A percentile compares a stretch with the other conserved stretches of the same genome.
Conservation (phyloP, 2,329 filamentous ascomycete genomes). For the Bipolaris victoriae region DNA sequence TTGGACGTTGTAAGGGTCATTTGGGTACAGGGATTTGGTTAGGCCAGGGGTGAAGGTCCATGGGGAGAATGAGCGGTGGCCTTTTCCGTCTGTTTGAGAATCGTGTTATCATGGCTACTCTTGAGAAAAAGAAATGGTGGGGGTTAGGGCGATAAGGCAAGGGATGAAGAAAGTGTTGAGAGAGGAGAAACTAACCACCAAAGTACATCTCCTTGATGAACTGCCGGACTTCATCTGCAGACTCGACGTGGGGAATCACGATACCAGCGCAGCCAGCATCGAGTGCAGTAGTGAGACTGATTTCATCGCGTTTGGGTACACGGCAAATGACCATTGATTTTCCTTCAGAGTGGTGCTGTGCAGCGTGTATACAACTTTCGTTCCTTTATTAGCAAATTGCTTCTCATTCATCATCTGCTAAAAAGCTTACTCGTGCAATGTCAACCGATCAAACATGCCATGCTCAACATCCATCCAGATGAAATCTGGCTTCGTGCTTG, state of each 20-base stretch:
- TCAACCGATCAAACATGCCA: constrained; percentile 35
- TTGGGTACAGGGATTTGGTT: constrained; percentile 26
- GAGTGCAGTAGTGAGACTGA: constrained; percentile 31
- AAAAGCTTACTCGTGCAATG: constrained; percentile 32
- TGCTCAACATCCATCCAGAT: constrained; percentile 39
- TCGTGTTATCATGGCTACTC: background rate
- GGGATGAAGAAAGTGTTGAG: background rate
- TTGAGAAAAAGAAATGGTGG: background rate
- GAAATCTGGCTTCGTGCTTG: constrained; percentile 36
- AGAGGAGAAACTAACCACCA: constrained; percentile 6
- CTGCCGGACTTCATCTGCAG: constrained; percentile 32
- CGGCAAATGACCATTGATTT: constrained; percentile 31
- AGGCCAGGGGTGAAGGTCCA: constrained; percentile 36
- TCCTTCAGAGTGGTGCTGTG: constrained; percentile 36
- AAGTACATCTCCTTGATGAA: constrained; percentile 35
- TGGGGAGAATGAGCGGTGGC: constrained; percentile 35
- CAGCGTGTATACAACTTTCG: constrained; percentile 34
- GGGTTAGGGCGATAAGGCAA: background rate
- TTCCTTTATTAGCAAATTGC: background rate
- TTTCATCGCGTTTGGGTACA: constrained; percentile 33
- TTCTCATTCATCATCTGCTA: background rate
- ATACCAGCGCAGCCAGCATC: constrained; percentile 35
- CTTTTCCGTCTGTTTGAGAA: constrained; percentile 10
- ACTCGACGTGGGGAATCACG: constrained; percentile 32
- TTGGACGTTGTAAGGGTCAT: constrained; percentile 32